Evolutionary conservation across 2,329 filamentous ascomycete species (phyloP).

Genomic region (Aspergillaceae sp.): DNA sequence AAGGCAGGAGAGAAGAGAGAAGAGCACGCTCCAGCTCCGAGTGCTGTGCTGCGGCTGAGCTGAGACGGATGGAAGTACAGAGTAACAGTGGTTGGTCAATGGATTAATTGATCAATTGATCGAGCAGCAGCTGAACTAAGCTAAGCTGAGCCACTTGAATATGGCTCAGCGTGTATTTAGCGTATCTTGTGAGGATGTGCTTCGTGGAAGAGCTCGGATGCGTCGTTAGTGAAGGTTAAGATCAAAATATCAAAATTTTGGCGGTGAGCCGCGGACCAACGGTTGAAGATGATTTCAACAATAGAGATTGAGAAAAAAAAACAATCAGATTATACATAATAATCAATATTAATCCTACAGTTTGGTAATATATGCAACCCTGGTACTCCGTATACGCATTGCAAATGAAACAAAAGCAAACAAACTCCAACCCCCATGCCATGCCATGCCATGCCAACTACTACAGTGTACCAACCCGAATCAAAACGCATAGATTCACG

Average conservation of each 20-base stretch:
- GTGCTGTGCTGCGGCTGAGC: neutral
- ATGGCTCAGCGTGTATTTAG: neutral
- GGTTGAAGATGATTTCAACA: neutral
- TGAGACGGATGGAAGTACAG: neutral
- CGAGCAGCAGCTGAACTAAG: neutral
- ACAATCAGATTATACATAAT: neutral
- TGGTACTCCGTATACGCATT: no score
- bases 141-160: neutral
- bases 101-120: no score
- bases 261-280: neutral
- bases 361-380: neutral
- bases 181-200: neutral
- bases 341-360: neutral
- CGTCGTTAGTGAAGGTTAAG: neutral
- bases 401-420: neutral
- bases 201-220: no score
- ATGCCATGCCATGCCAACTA: neutral
- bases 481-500: slow-evolving; percentile 5
- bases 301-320: neutral
- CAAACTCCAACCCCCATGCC: neutral
- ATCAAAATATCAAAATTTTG: neutral
- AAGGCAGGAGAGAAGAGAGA: neutral
- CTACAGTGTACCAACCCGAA: neutral
- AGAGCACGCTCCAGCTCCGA: neutral
- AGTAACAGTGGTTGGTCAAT: neutral